Percentiles rank a stretch among this genome's conserved stretches.
Conservation (phyloP, 495 filamentous ascomycete genomes). For the Annulohypoxylon nitens region DNA sequence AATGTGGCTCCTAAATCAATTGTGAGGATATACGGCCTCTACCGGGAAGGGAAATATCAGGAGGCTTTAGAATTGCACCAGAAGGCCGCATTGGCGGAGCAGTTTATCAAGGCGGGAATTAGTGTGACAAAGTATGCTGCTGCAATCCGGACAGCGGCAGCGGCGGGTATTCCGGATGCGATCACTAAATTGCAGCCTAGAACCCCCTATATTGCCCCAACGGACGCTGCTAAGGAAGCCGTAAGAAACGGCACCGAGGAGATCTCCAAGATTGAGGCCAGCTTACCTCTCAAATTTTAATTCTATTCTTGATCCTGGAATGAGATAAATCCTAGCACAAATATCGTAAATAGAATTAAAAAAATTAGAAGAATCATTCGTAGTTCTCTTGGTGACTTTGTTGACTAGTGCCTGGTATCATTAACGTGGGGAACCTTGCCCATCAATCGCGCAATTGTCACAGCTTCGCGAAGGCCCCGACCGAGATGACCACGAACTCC, state of each 20-base stretch:
- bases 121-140: neutral
- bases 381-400: neutral
- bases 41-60: neutral
- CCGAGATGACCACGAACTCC: neutral
- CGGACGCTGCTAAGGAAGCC: slow-evolving; percentile 2
- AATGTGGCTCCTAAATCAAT: neutral
- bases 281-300: neutral
- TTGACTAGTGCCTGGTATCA: slow-evolving; percentile 2
- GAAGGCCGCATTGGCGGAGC: neutral
- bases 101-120: slow-evolving; percentile 1
- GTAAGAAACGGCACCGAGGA: slow-evolving; percentile 7
- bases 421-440: slow-evolving; percentile 9
- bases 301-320: neutral
- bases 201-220: neutral
- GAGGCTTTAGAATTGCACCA: neutral
- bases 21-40: neutral
- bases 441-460: slow-evolving; percentile 10
- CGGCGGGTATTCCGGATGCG: neutral
- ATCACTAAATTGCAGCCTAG: neutral
- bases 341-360: neutral
- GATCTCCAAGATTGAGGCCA: neutral
- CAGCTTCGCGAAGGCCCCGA: neutral
- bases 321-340: neutral
- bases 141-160: neutral
- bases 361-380: neutral